Conservation (phyloP, 257 asterid genomes). For the Gentiana straminea region DNA sequence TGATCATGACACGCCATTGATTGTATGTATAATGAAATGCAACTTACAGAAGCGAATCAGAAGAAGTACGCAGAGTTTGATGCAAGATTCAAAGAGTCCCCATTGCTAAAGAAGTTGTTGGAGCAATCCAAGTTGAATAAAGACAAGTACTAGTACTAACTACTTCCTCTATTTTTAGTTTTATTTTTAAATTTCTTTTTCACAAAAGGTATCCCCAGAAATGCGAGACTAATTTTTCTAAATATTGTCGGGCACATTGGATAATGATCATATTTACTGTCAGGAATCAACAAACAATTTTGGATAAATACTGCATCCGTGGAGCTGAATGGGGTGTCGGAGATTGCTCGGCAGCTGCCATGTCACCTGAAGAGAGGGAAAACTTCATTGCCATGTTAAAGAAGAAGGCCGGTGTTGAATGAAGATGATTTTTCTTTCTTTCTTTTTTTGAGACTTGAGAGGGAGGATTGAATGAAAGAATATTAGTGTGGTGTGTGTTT, state of each 20-base stretch:
- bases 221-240: too few species aligned
- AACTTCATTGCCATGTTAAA: constrained; percentile 72
- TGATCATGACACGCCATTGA: not conserved
- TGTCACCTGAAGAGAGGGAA: constrained; percentile 81
- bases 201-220: too few species aligned
- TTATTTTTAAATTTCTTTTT: too few species aligned
- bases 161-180: constrained; percentile 1
- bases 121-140: constrained; percentile 64
- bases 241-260: too few species aligned
- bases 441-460: too few species aligned
- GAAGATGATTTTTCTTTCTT: too few species aligned
- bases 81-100: constrained; percentile 79
- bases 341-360: constrained; percentile 77
- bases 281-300: constrained; percentile 56
- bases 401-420: constrained; percentile 71
- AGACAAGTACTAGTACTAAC: constrained; percentile 62
- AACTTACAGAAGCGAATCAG: constrained; percentile 72
- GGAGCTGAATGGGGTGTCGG: constrained; percentile 99
- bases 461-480: too few species aligned
- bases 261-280: not conserved
- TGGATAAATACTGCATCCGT: constrained; percentile 75
- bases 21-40: constrained; percentile 4
- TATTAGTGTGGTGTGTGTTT: not conserved
- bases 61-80: constrained; percentile 78
- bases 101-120: constrained; percentile 71